These are phyloP conservation scores for Larix kaempferi DNA, from an alignment of 75 land plant species.

Conservation along the genomic window DNA sequence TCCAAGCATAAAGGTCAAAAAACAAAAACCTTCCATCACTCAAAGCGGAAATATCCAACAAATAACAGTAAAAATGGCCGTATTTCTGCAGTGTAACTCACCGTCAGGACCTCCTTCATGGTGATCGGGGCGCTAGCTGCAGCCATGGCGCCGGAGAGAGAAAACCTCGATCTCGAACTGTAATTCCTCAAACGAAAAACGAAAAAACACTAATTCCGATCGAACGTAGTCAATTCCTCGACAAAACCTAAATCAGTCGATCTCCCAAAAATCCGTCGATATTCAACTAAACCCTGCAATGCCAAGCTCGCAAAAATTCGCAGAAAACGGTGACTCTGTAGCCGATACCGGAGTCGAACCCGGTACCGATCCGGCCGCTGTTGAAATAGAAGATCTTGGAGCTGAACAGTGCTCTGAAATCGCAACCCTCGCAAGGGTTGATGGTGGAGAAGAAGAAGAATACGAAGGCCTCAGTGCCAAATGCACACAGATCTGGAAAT, in stretches of 20 bases:
- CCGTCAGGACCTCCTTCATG: slow-evolving; percentile 90
- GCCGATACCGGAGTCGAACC: background rate
- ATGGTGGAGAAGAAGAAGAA: background rate
- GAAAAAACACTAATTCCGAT: background rate
- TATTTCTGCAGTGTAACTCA: slow-evolving; percentile 14
- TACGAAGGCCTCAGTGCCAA: too few relatives aligned
- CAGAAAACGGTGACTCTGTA: background rate
- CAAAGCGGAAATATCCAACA: background rate
- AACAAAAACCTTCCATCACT: background rate
- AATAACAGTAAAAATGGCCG: background rate
- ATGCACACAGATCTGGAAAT: too few relatives aligned
- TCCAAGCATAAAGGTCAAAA: background rate
- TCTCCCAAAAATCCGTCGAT: background rate
- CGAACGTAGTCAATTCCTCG: background rate
- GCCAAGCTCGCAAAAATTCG: background rate
- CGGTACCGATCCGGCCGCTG: too few relatives aligned
- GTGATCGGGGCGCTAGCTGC: slow-evolving; percentile 96
- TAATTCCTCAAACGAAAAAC: background rate
- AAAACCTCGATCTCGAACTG: background rate
- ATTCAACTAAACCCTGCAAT: background rate
- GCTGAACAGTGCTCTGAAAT: background rate
- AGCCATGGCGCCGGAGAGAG: slow-evolving; percentile 59
- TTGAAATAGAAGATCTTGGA: background rate
- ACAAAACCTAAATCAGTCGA: background rate
- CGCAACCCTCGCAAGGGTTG: slow-evolving; percentile 8